phyloP scores from a whole-genome alignment of 2,329 filamentous ascomycete genomes.

The Exophiala alcalophila region DNA sequence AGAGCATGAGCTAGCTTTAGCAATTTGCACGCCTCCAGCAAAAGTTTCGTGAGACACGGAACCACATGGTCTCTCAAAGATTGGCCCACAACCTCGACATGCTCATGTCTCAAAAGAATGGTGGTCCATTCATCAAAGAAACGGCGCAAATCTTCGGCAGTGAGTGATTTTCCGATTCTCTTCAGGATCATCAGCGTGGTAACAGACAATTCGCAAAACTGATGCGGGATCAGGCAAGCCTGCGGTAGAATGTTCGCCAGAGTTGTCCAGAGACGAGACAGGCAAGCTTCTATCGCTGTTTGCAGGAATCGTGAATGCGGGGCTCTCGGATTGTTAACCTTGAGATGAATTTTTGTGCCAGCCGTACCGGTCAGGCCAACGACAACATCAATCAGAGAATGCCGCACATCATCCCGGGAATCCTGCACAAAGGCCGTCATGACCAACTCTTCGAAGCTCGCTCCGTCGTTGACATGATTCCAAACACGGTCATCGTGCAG shows the following conservation, averaged over 20 bases:
- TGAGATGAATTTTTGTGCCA: conserved; percentile 24
- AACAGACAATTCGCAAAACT: conserved; percentile 48
- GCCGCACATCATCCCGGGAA: conserved; percentile 25
- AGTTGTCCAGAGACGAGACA: conserved; percentile 46
- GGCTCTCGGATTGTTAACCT: conserved; percentile 24
- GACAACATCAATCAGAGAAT: conserved; percentile 27
- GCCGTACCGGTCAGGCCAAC: conserved; percentile 24
- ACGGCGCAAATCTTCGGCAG: conserved; percentile 39
- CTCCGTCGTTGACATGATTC: conserved; percentile 31
- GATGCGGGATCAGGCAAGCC: conserved; percentile 37
- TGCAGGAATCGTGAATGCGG: conserved; percentile 27
- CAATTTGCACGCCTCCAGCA: conserved; percentile 33
- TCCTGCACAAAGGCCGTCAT: conserved; percentile 36
- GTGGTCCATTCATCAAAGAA: conserved; percentile 45
- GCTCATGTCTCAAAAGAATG: conserved; percentile 43
- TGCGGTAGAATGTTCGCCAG: conserved; percentile 42
- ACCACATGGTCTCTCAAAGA: conserved; percentile 45
- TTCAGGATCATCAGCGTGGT: conserved; percentile 43
- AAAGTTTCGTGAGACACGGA: conserved; percentile 42
- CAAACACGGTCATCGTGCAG: conserved; percentile 48
- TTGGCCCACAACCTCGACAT: conserved; percentile 47
- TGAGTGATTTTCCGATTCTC: conserved; percentile 40
- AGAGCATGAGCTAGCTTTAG: conserved; percentile 16
- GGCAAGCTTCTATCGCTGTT: conserved; percentile 30
- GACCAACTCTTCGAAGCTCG: conserved; percentile 19